These are phyloP conservation scores for Ulota crispa DNA, from an alignment of 225 moss, liverwort and hornwort species.

Conservation along the genomic window DNA sequence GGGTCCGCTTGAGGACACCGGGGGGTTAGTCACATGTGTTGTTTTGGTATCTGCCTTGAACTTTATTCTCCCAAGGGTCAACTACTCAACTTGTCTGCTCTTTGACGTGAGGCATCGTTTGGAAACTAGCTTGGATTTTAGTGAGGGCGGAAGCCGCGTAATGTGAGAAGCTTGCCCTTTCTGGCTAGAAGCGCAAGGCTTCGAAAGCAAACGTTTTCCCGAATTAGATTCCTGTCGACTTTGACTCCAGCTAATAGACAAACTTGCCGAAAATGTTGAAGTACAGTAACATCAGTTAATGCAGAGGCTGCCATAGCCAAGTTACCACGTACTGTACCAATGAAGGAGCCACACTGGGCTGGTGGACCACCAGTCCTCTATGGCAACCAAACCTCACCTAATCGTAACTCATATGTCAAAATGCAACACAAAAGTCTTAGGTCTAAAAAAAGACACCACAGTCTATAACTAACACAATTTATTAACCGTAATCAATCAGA, in stretches of 20 bases:
- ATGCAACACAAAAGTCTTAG: neutral
- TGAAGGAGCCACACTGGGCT: neutral
- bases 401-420: no score
- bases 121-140: neutral
- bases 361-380: neutral
- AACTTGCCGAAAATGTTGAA: neutral
- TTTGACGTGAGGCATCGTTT: neutral
- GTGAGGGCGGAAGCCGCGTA: no score
- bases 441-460: neutral
- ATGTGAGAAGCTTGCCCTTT: no score
- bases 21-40: neutral
- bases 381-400: neutral
- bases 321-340: neutral
- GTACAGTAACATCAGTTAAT: neutral
- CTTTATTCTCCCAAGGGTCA: neutral
- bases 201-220: neutral
- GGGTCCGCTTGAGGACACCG: no score
- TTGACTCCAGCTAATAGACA: neutral
- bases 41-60: slow-evolving; percentile 4
- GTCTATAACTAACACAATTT: neutral
- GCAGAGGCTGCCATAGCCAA: neutral
- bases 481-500: no score
- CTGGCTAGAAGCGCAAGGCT: neutral
- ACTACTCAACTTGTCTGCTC: neutral
- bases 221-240: neutral